Percentiles rank a stretch among this genome's conserved stretches.
Evolutionary conservation across 352 stramenopile genomes (phyloP).

Genomic region (Globisporangium barbulae): DNA sequence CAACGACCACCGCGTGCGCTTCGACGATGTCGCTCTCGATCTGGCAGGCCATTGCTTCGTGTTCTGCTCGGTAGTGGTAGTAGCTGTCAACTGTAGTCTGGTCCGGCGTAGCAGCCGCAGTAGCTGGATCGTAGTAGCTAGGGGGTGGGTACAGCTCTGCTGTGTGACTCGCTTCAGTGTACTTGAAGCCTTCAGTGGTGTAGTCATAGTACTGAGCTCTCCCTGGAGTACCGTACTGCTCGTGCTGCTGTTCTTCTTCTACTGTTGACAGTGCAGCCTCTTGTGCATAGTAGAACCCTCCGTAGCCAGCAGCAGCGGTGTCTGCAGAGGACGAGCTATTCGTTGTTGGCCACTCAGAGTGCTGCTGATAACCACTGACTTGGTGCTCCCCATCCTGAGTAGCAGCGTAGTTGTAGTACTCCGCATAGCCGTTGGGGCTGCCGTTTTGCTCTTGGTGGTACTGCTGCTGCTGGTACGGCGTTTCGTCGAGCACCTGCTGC

Average conservation of each 20-base stretch:
- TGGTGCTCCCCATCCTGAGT: not conserved
- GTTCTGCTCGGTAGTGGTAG: constrained; percentile 1
- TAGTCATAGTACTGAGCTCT: not conserved
- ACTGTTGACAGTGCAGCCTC: not conserved
- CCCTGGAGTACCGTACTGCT: not conserved
- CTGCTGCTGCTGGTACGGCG: constrained; percentile 11
- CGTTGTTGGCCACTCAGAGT: not conserved
- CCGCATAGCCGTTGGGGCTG: constrained; percentile 14
- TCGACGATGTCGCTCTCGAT: constrained; percentile 23
- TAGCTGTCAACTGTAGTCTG: constrained; percentile 1
- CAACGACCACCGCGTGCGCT: constrained; percentile 38
- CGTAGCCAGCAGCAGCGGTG: not conserved
- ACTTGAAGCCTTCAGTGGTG: not conserved
- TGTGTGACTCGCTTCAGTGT: not conserved
- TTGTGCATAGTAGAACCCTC: constrained; percentile 12
- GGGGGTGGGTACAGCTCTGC: not conserved
- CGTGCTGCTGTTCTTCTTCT: not conserved
- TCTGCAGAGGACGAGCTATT: not conserved
- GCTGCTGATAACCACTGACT: not conserved
- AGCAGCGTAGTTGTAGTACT: constrained; percentile 2
- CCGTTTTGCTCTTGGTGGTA: constrained; percentile 6
- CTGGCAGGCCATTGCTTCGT: not conserved
- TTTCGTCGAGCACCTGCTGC: constrained; percentile 52
- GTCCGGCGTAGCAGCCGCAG: not conserved
- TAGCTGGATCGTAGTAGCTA: not conserved